A percentile compares a stretch with the other conserved stretches of the same genome.
Evolutionary conservation across 345 rosid genomes (phyloP).

Genomic region (Firmiana major): DNA sequence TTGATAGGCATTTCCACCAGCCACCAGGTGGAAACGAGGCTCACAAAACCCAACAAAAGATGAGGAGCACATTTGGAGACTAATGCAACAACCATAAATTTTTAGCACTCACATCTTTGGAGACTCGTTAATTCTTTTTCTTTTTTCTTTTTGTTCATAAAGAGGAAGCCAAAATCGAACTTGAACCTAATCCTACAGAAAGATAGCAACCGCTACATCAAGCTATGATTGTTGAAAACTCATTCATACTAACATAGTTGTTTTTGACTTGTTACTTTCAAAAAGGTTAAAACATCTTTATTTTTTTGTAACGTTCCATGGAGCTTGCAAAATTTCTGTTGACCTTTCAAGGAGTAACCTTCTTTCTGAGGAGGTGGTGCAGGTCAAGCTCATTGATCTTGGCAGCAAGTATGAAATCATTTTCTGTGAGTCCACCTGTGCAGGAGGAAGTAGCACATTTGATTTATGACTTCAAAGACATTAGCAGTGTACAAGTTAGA

Average conservation of each 20-base stretch:
- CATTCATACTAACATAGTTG: not conserved
- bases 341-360: conserved; percentile 21
- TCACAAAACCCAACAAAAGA: not conserved
- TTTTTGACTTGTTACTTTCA: not conserved
- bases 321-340: not conserved
- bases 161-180: no score
- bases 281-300: not conserved
- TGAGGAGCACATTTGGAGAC: not conserved
- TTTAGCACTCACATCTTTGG: no score
- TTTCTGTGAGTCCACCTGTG: conserved; percentile 79
- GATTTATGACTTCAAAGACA: not conserved
- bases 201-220: not conserved
- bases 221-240: not conserved
- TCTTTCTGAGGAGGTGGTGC: conserved; percentile 59
- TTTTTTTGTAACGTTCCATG: not conserved
- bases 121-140: no score
- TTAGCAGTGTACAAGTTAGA: not conserved
- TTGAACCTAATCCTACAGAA: no score
- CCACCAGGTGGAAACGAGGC: not conserved
- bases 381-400: conserved; percentile 65
- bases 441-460: conserved; percentile 6
- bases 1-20: not conserved
- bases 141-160: no score
- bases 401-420: conserved; percentile 91
- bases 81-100: not conserved